These are phyloP conservation scores for Petunia secreta DNA, from an alignment of 257 asterid genomes.

Conservation along the genomic window DNA sequence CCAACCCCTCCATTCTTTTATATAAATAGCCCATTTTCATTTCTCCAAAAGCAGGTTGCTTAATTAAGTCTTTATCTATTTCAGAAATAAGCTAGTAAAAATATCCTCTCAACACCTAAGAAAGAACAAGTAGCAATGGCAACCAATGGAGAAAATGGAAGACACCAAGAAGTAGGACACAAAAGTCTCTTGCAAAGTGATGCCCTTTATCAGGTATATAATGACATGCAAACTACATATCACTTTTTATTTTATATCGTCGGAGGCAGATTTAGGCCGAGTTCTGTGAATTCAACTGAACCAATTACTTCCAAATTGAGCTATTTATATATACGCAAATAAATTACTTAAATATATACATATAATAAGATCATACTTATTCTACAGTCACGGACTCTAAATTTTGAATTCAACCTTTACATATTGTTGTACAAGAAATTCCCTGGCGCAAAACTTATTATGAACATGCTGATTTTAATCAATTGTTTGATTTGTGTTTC, in stretches of 20 bases:
- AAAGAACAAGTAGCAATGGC: slow-evolving; percentile 21
- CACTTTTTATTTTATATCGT: background rate
- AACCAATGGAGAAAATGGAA: slow-evolving; percentile 23
- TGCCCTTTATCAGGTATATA: slow-evolving; percentile 31
- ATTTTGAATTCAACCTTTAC: too few relatives aligned
- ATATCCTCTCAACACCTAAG: background rate
- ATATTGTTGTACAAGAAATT: background rate
- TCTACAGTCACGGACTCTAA: too few relatives aligned
- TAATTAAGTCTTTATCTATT: background rate
- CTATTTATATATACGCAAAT: background rate
- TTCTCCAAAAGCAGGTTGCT: slow-evolving; percentile 17
- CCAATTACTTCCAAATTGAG: background rate
- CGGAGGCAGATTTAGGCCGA: background rate
- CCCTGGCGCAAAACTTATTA: background rate
- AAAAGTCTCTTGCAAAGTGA: slow-evolving; percentile 31
- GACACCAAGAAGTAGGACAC: slow-evolving; percentile 33
- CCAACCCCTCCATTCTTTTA: background rate
- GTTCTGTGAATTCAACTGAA: background rate
- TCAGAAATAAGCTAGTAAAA: background rate
- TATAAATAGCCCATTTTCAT: background rate
- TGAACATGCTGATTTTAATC: background rate
- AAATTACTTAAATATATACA: slow-evolving; percentile 11
- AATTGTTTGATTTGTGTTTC: background rate
- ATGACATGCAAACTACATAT: background rate
- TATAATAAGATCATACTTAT: too few relatives aligned